Evolutionary conservation across 108 stramenopile species (phyloP), one percentile per base, ranked within the genome.

Genomic region (Craspedostauros australis): DNA sequence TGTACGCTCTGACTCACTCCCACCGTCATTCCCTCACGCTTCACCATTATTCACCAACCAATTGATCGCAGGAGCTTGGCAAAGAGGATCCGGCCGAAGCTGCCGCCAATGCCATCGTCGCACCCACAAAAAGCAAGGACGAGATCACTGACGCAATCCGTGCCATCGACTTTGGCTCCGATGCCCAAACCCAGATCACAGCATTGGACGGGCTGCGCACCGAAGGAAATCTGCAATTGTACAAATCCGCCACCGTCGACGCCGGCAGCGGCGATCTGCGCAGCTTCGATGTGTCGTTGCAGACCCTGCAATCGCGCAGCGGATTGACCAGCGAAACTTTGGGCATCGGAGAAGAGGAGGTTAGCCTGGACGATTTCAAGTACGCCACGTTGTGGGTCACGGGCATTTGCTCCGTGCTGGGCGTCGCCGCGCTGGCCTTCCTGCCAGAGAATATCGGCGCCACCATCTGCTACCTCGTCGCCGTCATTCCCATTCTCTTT

Each of bases 291-390:
- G 83, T 87, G 2, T 69, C 83, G 1, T 66, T 91, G 3, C 16
- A 65, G 21, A 63, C 67, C 50, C 63, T 91, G 22, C 79, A 84
- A 47, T 52, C 30, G 18, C 66, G 90, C 7, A 73, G 74, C 18
- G 72, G 57, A 32, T 25, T 91, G 8, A 87, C 82, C 4, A 59
- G 56, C 8, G 59, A 62, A 42, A 58, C 66, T 40, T 50, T 91
- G 14, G 84, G 84, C 12, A 57, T 91, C 36, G 80, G 76, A 19
- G 77, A 70, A 23, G 71, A 68, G 20, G 79, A 84, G 57, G 85
- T 91, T 27, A 69, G 64, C 39, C 66, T 91, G 51, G 90, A 91
- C 55, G 90, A 91, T 54, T 87, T 91, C 68, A 84, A 73, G 43
- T 76, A 85, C 62, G 79, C 80, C 9, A 87, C 90, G 3, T 37